Evolutionary conservation across 108 stramenopile genomes (phyloP).

Genomic region (Skeletonema costatum): DNA sequence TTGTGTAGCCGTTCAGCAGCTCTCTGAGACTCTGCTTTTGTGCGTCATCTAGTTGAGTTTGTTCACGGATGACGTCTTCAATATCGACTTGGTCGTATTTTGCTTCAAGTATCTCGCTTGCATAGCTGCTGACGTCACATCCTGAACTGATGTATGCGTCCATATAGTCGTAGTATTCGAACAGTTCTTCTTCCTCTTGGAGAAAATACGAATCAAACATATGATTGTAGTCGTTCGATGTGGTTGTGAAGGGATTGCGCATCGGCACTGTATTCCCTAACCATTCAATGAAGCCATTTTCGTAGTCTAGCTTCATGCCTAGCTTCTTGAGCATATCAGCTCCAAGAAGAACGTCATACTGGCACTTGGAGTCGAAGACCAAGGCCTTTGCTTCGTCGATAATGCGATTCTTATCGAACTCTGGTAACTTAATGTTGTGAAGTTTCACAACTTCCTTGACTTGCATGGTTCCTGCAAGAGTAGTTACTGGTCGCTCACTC

Average conservation of each 20-base stretch:
- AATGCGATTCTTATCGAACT: slow-evolving; percentile 20
- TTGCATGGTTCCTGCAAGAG: neutral
- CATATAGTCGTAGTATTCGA: neutral
- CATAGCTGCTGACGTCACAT: neutral
- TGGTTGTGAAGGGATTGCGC: neutral
- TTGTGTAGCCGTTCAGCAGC: slow-evolving; percentile 14
- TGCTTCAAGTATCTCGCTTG: slow-evolving; percentile 36
- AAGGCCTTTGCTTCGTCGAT: slow-evolving; percentile 7
- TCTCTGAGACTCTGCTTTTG: slow-evolving; percentile 20
- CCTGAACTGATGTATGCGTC: neutral
- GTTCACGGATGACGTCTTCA: slow-evolving; percentile 24
- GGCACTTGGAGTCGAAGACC: slow-evolving; percentile 9
- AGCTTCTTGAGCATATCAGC: slow-evolving; percentile 33
- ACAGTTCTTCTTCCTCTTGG: neutral
- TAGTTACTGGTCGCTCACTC: neutral
- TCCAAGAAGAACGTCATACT: slow-evolving; percentile 46
- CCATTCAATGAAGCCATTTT: neutral
- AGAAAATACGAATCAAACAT: neutral
- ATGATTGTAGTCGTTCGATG: neutral
- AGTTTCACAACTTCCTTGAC: neutral
- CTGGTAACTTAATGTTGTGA: slow-evolving; percentile 19
- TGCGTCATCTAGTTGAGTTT: slow-evolving; percentile 32
- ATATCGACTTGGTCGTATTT: slow-evolving; percentile 36
- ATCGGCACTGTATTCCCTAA: slow-evolving; percentile 22
- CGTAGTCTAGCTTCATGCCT: neutral